Conservation (phyloP, 164 flowering plant genomes). For the Nelumbo lutea region DNA sequence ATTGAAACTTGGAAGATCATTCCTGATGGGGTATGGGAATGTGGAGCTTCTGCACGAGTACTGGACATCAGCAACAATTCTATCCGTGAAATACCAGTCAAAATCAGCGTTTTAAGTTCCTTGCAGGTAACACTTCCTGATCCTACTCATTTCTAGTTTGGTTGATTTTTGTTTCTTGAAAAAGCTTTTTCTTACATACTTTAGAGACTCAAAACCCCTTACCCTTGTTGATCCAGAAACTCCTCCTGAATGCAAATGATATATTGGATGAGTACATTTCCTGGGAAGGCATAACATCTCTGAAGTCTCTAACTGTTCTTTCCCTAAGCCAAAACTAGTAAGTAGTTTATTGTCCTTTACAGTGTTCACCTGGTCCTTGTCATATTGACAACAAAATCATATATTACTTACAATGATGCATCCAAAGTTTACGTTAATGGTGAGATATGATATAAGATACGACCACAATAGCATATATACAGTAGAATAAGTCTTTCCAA, state of each 20-base stretch:
- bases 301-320: conserved; percentile 51
- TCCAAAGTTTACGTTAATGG: not conserved
- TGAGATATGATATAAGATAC: not conserved
- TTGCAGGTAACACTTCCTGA: conserved; percentile 39
- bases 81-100: conserved; percentile 43
- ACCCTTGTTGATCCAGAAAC: conserved; percentile 41
- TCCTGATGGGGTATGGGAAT: conserved; percentile 84
- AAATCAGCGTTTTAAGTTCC: conserved; percentile 43
- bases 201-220: not conserved
- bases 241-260: conserved; percentile 53
- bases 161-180: not conserved
- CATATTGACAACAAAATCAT: not conserved
- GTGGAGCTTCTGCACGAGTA: conserved; percentile 58
- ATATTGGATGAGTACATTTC: conserved; percentile 48
- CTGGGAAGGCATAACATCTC: conserved; percentile 62
- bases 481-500: too few relatives aligned
- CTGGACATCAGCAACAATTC: conserved; percentile 63
- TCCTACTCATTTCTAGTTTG: not conserved
- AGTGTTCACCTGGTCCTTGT: not conserved
- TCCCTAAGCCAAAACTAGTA: conserved; percentile 63
- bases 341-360: conserved; percentile 18
- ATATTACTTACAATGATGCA: not conserved
- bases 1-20: conserved; percentile 39
- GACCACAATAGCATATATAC: not conserved
- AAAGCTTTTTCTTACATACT: not conserved